phyloP scores from a whole-genome alignment of 441 rosid genomes.

The Viola pubescens region DNA sequence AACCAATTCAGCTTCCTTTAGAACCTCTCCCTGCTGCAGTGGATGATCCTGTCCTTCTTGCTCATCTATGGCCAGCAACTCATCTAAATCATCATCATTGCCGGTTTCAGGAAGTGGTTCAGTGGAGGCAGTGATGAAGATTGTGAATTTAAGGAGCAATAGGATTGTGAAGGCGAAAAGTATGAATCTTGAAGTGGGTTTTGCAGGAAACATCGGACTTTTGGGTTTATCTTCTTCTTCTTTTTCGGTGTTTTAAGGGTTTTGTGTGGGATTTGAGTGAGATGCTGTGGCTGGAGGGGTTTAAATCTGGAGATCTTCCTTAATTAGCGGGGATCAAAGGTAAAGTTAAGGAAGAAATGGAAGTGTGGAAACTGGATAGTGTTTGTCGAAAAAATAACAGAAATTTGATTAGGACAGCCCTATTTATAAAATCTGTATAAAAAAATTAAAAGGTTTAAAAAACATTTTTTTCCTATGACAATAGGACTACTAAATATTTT shows the following conservation, averaged over 20 bases:
- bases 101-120: constrained; percentile 5
- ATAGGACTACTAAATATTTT: no score
- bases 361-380: background rate
- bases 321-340: constrained; percentile 11
- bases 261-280: background rate
- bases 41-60: constrained; percentile 28
- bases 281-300: constrained; percentile 2
- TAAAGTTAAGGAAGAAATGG: background rate
- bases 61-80: constrained; percentile 60
- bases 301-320: constrained; percentile 17
- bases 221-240: constrained; percentile 3
- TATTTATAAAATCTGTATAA: background rate
- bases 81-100: constrained; percentile 33
- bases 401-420: background rate
- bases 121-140: constrained; percentile 27
- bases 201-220: constrained; percentile 28
- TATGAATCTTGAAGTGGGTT: constrained; percentile 39
- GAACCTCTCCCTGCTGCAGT: constrained; percentile 9
- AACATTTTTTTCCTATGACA: no score
- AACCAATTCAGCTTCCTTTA: constrained; percentile 56
- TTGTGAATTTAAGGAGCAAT: constrained; percentile 29
- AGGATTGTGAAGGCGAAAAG: constrained; percentile 30
- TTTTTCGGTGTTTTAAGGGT: constrained; percentile 2
- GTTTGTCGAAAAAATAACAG: background rate
- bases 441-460: no score